Base-by-base conservation (phyloP, 441 rosid genomes). In the Corymbia citriodora region DNA sequence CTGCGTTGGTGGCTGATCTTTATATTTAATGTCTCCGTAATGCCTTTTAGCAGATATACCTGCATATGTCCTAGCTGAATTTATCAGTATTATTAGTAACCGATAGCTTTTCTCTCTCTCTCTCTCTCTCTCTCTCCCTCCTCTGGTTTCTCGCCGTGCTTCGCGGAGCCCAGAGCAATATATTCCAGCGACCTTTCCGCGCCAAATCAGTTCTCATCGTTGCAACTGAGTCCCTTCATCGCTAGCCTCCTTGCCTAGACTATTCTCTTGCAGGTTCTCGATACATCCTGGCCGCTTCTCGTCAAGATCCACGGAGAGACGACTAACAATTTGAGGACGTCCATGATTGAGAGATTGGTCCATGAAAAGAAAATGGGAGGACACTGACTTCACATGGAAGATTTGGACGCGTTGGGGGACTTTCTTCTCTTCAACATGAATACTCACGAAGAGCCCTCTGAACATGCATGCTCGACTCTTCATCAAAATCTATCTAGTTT, bases 41-140 rank as follows among this genome's bases (percentile, higher is more conserved):
- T 59, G 65, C 65, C 65, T 29, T 23, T 27, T 0, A 59, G 65
- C 25, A 29, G 65, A 59, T 27, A 59, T 25, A 59, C 65, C 65
- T 25, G 65, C 65, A 59, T 59, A 59, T 59, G 29, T 59, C 65
- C 65, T 0, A 59, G n/a, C 25, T 59, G 65, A 59, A 23, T 25
- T 59, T 59, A 59, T 59, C 65, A 0, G n/a, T 59, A 25, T 59
- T 59, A 25, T 25, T 59, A 59, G 65, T 25, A 59, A 59, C 65
- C 9, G 14, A 59, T 59, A 59, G 25, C 63, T n/a, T n/a, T n/a
- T n/a, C n/a, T n/a, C n/a, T n/a, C n/a, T n/a, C 63, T 9, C 12
- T 1, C 45, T 40, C 45, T 4, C 45, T 4, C 45, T 40, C 45
- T 4, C 45, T 0, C 19, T 2, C 55, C 0, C 8, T 57, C 63